These are phyloP conservation scores for Microsporum ferrugineum DNA, from an alignment of 2,329 filamentous ascomycete genomes.

Conservation along the genomic window DNA sequence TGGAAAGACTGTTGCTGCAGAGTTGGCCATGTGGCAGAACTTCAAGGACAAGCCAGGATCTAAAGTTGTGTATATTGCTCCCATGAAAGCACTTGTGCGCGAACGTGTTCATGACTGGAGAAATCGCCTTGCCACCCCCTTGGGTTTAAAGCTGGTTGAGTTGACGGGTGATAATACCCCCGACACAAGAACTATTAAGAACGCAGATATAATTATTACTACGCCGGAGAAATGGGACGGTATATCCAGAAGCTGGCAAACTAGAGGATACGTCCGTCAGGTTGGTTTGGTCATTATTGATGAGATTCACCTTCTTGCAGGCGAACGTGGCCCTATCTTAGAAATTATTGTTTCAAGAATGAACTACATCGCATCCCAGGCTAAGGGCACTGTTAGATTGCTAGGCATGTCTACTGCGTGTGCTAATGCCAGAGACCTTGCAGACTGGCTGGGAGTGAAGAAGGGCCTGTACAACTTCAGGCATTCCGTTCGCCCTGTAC, in stretches of 20 bases:
- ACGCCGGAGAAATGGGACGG: constrained; percentile 99
- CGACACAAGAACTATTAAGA: constrained; percentile 85
- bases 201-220: constrained; percentile 95
- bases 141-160: constrained; percentile 86
- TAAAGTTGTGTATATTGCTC: constrained; percentile 97
- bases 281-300: constrained; percentile 96
- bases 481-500: constrained; percentile 91
- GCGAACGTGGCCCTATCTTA: constrained; percentile 90
- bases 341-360: constrained; percentile 90
- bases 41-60: constrained; percentile 89
- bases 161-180: constrained; percentile 97
- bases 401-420: constrained; percentile 99
- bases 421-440: constrained; percentile 86
- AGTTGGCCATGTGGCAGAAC: constrained; percentile 99
- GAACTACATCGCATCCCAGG: constrained; percentile 97
- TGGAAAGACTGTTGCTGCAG: constrained; percentile 92
- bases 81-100: constrained; percentile 96
- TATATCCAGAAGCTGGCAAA: constrained; percentile 98
- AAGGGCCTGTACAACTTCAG: constrained; percentile 94
- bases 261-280: constrained; percentile 86
- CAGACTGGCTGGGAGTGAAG: constrained; percentile 94
- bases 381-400: constrained; percentile 74
- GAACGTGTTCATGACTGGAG: constrained; percentile 96
- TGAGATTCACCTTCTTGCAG: constrained; percentile 93
- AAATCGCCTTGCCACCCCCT: constrained; percentile 62